Evolutionary conservation across 176 grass and related monocot genomes (phyloP), one percentile per base, ranked within the genome.

Genomic region (Rhipidocladum racemiflorum): DNA sequence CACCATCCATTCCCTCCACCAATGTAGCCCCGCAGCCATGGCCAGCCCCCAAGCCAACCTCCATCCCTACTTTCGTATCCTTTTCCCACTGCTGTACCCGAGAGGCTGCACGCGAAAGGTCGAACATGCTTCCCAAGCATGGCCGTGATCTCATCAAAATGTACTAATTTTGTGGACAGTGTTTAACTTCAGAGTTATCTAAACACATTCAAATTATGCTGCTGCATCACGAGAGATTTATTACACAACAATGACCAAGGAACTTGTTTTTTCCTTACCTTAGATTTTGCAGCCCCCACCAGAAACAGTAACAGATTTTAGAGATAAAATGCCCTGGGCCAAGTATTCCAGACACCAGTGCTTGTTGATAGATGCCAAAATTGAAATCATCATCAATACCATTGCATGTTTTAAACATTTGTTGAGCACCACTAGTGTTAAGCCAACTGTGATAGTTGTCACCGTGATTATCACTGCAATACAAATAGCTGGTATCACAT

Each of bases 231-330:
- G 5, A 45, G 7, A 70, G 34, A 39, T 63, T 53, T 80, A 1
- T 12, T 21, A 36, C 43, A 39, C 1, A 57, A 81, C 21, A 72
- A 18, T 34, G 14, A 77, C 6, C 3, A 83, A 18, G 0, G 51
- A 39, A 5, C 2, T 4, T 10, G 2, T 40, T 15, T 57, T 42
- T 44, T 12, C 3, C 39, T 70, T 89, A 98, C 95, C 95, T 89
- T 18, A 98, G 72, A 74, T 87, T 98, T 77, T 89, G 92, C 24
- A 98, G 60, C 75, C 95, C 95, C 95, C 95, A 98, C 95, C 95
- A 98, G 84, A 98, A 98, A 65, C 95, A 98, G 88, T 86, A 98
- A 61, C 88, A 87, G 70, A 85, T 32, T 69, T 97, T 97, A 61
- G 88, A 84, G 84, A 97, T 9, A 78, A 97, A 97, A 28, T 97